Conservation (phyloP, 2,329 filamentous ascomycete genomes). For the Akanthomyces muscarius region DNA sequence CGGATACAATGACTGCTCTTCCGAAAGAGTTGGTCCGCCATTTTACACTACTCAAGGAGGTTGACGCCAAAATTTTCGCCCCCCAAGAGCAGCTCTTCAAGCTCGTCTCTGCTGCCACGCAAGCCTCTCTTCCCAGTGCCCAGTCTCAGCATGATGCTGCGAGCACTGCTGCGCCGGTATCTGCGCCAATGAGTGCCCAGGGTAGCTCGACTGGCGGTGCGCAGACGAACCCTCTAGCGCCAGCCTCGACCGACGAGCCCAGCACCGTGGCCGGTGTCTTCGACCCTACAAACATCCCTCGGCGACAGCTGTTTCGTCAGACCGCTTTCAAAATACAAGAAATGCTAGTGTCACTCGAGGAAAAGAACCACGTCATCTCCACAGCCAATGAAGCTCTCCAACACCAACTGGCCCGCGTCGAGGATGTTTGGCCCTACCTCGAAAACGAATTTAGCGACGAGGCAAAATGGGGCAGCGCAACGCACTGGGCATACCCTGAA, state of each 20-base stretch:
- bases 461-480: conserved; percentile 84
- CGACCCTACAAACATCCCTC: conserved; percentile 56
- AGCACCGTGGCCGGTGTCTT: conserved; percentile 42
- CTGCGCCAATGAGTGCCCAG: conserved; percentile 47
- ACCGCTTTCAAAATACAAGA: conserved; percentile 75
- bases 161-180: conserved; percentile 38
- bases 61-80: conserved; percentile 91
- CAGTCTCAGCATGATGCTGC: conserved; percentile 43
- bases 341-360: conserved; percentile 86
- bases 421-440: conserved; percentile 82
- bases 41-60: conserved; percentile 93
- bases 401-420: conserved; percentile 77
- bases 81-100: conserved; percentile 79
- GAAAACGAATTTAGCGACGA: conserved; percentile 90
- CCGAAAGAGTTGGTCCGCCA: conserved; percentile 94
- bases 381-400: conserved; percentile 87
- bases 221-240: conserved; percentile 33
- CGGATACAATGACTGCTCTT: conserved; percentile 85
- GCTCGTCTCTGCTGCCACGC: conserved; percentile 63
- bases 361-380: conserved; percentile 95
- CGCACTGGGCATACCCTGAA: conserved; percentile 93
- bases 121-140: conserved; percentile 44
- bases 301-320: conserved; percentile 72
- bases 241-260: conserved; percentile 41
- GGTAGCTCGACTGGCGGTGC: conserved; percentile 43